These are phyloP conservation scores for Botrytis squamosa DNA, from an alignment of 2,329 filamentous ascomycete species.

Conservation along the genomic window DNA sequence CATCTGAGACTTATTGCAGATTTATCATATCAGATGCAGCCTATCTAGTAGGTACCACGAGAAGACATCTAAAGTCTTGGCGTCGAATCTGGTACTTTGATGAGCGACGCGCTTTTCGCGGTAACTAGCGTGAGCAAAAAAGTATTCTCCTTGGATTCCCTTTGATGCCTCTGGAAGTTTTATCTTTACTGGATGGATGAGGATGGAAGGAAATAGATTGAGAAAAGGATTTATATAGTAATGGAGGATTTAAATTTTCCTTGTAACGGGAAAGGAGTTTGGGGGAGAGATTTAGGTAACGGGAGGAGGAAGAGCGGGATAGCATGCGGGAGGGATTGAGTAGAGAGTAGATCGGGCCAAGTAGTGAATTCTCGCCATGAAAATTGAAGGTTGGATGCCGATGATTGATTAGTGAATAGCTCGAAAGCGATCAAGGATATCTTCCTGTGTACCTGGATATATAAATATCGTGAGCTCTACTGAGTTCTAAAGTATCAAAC, in stretches of 20 bases:
- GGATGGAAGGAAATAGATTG: too few species aligned
- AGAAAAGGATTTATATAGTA: too few species aligned
- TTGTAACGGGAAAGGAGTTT: too few species aligned
- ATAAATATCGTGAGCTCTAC: background rate
- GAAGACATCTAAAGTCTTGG: too few species aligned
- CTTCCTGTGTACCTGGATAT: too few species aligned
- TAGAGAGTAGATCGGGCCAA: background rate
- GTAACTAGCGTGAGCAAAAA: too few species aligned
- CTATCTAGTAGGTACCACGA: too few species aligned
- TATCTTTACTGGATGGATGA: too few species aligned
- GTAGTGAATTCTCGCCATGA: background rate
- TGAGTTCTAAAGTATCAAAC: background rate
- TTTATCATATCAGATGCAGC: background rate
- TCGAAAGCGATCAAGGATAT: background rate
- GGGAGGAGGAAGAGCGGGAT: too few species aligned
- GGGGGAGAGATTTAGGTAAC: background rate
- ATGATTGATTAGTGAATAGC: background rate
- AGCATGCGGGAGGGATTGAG: background rate
- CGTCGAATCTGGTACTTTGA: fast-evolving
- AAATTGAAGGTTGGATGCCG: background rate
- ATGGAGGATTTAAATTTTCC: background rate
- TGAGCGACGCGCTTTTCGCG: too few species aligned
- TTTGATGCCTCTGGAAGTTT: too few species aligned
- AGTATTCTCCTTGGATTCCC: too few species aligned
- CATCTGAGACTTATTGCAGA: background rate